These are phyloP conservation scores for Tremella yokohamensis DNA, from an alignment of 768 basidiomycete species.

Conservation along the genomic window DNA sequence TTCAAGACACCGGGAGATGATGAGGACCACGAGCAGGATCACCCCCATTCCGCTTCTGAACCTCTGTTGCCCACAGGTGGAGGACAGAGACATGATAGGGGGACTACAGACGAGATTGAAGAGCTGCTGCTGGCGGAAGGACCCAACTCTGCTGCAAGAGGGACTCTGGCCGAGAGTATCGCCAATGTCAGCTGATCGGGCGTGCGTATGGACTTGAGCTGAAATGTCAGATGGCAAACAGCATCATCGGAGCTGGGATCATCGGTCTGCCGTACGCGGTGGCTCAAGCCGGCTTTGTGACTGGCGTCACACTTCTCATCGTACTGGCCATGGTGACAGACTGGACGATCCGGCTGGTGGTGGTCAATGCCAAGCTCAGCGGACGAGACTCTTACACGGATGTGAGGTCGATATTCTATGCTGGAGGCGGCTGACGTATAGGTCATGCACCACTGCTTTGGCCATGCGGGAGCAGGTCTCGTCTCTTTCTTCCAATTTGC, in stretches of 20 bases:
- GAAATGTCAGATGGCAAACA: slow-evolving; percentile 82
- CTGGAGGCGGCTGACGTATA: slow-evolving; percentile 37
- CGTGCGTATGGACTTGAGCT: background rate
- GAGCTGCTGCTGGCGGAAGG: slow-evolving; percentile 16
- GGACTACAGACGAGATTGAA: slow-evolving; percentile 9
- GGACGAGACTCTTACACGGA: slow-evolving; percentile 86
- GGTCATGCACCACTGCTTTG: slow-evolving; percentile 91
- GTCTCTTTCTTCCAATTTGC: slow-evolving; percentile 97
- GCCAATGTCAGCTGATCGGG: slow-evolving; percentile 65
- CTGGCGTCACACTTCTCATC: slow-evolving; percentile 76
- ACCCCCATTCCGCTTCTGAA: background rate
- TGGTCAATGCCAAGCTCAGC: slow-evolving; percentile 91
- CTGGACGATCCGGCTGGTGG: slow-evolving; percentile 85
- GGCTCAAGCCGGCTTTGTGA: slow-evolving; percentile 88
- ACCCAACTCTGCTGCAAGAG: slow-evolving; percentile 41
- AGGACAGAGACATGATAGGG: slow-evolving; percentile 8
- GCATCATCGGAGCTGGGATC: slow-evolving; percentile 86
- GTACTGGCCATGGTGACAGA: slow-evolving; percentile 74
- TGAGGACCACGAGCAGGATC: slow-evolving; percentile 11
- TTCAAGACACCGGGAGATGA: slow-evolving; percentile 13
- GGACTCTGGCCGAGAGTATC: slow-evolving; percentile 56
- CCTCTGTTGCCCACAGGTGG: background rate
- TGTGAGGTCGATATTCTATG: slow-evolving; percentile 21
- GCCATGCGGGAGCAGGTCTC: slow-evolving; percentile 80
- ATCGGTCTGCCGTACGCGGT: slow-evolving; percentile 78